Base-by-base conservation (phyloP, 164 flowering plant species). In the Nelumbo lutea region DNA sequence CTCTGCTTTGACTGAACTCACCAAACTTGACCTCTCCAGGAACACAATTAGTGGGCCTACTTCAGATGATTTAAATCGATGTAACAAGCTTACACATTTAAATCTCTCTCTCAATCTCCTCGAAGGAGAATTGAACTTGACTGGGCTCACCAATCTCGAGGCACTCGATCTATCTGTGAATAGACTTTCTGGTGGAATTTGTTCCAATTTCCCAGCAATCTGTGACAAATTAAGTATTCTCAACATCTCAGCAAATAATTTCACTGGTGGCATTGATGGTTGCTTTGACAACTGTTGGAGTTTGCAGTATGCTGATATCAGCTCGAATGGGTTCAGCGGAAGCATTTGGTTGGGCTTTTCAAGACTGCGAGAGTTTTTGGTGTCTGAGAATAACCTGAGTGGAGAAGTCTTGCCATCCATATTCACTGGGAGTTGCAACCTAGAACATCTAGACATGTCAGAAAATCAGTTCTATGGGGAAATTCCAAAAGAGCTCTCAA, bases 31-130 rank as follows among this genome's bases (percentile, higher is more conserved):
- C 66, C 81, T 93, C 45, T 93, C 98, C 2, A 7, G 1, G n/a
- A 90, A 93, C 80, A 77, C 96, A 0, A 72, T 93, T n/a, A 38
- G 52, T 1, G 90, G 90, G 0, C 10, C 8, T 1, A 73, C 88
- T 57, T 90, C 88, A 0, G 68, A 51, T 0, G 93, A 90, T 71
- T 72, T 93, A 55, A 77, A 74, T 65, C 48, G 61, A 9, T 89
- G 93, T 70, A 62, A 42, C 42, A 86, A 60, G 14, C 87, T 93
- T 15, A 71, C 53, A 9, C 59, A 76, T 60, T 86, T 93, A 55
- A 93, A 93, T 64, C 72, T 93, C 1, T 90, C 98, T 2, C 85
- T 81, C 67, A 93, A 93, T 75, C 71, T 87, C 46, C 70, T 93
- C 1, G 65, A 65, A 1, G 88, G 85, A 2, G 79, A 78, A 65